Evolutionary conservation across 257 asterid genomes (phyloP).

Genomic region (Primulina tabacum): DNA sequence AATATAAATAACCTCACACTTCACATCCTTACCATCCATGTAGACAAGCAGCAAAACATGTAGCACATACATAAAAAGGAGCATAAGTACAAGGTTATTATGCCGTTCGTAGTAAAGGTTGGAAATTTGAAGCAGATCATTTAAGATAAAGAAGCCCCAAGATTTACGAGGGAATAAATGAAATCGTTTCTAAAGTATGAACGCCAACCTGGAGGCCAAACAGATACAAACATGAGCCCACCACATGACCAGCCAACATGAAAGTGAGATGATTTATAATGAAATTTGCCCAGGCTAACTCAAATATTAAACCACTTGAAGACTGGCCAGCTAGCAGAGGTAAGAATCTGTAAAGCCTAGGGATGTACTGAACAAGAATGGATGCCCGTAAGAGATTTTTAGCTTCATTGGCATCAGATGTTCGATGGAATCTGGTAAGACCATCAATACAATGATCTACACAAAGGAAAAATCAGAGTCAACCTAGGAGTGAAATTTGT

Average conservation of each 20-base stretch:
- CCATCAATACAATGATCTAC: conserved; percentile 60
- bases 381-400: conserved; percentile 63
- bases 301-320: conserved; percentile 71
- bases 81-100: no score
- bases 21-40: no score
- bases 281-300: conserved; percentile 85
- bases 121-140: no score
- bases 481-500: neutral
- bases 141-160: no score
- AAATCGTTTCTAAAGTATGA: no score
- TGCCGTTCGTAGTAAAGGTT: no score
- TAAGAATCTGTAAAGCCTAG: conserved; percentile 69
- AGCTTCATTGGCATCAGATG: conserved; percentile 59
- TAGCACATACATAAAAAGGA: no score
- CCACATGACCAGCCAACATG: conserved; percentile 72
- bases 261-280: conserved; percentile 65
- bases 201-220: conserved; percentile 66
- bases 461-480: conserved; percentile 16
- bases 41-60: no score
- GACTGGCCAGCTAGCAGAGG: conserved; percentile 74
- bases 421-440: conserved; percentile 50
- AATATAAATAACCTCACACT: no score
- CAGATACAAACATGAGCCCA: conserved; percentile 93
- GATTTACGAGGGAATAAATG: no score
- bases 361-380: conserved; percentile 66